Evolutionary conservation across 768 basidiomycete species (phyloP).

Genomic region (Psilocybe azurescens): DNA sequence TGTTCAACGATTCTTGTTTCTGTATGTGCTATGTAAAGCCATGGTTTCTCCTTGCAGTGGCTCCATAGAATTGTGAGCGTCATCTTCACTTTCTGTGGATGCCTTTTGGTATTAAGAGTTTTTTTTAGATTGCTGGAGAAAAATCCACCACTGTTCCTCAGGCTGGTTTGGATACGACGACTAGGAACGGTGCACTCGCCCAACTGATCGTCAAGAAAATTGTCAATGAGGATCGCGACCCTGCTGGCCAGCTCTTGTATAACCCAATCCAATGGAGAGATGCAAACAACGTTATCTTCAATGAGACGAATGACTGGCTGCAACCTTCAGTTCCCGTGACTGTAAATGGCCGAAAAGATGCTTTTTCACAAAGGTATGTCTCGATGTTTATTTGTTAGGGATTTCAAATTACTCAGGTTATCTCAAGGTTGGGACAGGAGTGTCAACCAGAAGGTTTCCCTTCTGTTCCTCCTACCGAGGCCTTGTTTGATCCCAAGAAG

Average conservation of each 20-base stretch:
- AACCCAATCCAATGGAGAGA: constrained; percentile 55
- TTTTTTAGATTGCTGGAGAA: constrained; percentile 52
- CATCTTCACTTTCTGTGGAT: not conserved
- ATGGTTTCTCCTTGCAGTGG: constrained; percentile 35
- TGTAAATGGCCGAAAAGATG: constrained; percentile 55
- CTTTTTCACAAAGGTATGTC: constrained; percentile 52
- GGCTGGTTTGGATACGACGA: constrained; percentile 56
- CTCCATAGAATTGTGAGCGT: constrained; percentile 49
- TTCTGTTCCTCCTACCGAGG: constrained; percentile 41
- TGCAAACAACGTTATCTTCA: constrained; percentile 45
- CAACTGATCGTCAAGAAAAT: constrained; percentile 50
- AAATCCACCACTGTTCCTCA: constrained; percentile 60
- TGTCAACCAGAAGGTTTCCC: constrained; percentile 35
- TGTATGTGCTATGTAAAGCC: not conserved
- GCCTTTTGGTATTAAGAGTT: not conserved
- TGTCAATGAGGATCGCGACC: constrained; percentile 48
- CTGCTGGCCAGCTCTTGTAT: constrained; percentile 45
- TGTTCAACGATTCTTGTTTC: not conserved
- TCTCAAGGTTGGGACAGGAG: constrained; percentile 47
- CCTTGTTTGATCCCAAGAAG: constrained; percentile 57
- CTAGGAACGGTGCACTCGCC: constrained; percentile 56
- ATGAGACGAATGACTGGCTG: constrained; percentile 50
- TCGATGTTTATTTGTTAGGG: not conserved
- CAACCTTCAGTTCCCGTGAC: constrained; percentile 42
- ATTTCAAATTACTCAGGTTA: not conserved